Evolutionary conservation across 2,329 filamentous ascomycete genomes (phyloP).

Genomic region (Nigrospora osmanthi): DNA sequence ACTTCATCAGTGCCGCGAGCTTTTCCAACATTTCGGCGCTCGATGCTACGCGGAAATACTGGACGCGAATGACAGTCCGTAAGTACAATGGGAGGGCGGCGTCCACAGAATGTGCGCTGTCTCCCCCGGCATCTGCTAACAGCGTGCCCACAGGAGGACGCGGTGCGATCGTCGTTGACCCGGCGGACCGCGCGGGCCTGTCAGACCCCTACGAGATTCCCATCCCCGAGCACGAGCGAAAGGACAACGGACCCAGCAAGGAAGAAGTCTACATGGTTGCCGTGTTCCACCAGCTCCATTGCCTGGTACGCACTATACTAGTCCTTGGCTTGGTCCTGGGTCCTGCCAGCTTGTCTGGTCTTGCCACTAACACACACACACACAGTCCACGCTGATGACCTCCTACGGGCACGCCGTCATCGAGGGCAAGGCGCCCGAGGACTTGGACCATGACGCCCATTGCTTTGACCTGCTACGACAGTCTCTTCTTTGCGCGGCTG

Average conservation of each 20-base stretch:
- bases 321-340: too few species aligned
- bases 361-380: background rate
- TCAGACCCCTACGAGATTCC: background rate
- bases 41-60: background rate
- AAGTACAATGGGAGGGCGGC: background rate
- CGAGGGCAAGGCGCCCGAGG: background rate
- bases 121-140: background rate
- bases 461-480: background rate
- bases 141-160: background rate
- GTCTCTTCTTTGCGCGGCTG: background rate
- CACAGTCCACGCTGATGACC: background rate
- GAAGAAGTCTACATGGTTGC: slow-evolving; percentile 1
- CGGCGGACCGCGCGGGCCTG: background rate
- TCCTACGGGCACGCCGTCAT: background rate
- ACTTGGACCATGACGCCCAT: background rate
- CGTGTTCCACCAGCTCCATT: background rate
- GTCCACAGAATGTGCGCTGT: too few species aligned
- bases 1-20: background rate
- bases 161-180: background rate
- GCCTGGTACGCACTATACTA: background rate
- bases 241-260: background rate
- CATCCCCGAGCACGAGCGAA: background rate
- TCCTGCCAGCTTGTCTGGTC: too few species aligned
- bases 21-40: background rate
- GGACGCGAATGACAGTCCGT: background rate